Conservation (phyloP, 2,329 filamentous ascomycete genomes). For the Trichophyton benhamiae region DNA sequence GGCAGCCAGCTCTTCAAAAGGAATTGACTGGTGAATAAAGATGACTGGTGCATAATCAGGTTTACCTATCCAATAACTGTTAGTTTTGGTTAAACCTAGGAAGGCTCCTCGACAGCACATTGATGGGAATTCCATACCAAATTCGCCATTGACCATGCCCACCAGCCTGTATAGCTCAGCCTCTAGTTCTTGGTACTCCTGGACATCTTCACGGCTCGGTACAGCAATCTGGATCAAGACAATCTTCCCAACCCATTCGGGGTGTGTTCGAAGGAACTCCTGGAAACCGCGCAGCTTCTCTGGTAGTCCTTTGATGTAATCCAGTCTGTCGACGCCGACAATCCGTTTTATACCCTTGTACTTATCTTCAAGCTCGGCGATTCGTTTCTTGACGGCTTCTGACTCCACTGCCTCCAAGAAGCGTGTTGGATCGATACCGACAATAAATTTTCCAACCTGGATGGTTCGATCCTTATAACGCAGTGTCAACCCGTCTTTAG, state of each 20-base stretch:
- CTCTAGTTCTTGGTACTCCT: slow-evolving; percentile 65
- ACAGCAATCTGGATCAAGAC: slow-evolving; percentile 93
- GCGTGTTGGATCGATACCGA: slow-evolving; percentile 90
- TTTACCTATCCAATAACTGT: slow-evolving; percentile 42
- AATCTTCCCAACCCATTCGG: slow-evolving; percentile 82
- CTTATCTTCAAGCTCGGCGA: slow-evolving; percentile 57
- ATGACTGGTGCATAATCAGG: slow-evolving; percentile 94
- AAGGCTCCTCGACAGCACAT: not conserved
- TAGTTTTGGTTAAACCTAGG: not conserved
- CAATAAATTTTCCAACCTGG: slow-evolving; percentile 80
- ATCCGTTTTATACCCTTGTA: slow-evolving; percentile 87
- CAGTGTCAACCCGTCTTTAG: slow-evolving; percentile 86
- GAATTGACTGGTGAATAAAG: slow-evolving; percentile 85
- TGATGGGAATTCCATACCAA: slow-evolving; percentile 41
- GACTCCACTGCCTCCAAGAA: slow-evolving; percentile 64
- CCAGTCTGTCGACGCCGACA: slow-evolving; percentile 79
- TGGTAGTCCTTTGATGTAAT: slow-evolving; percentile 80
- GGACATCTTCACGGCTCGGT: slow-evolving; percentile 65
- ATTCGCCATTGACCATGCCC: slow-evolving; percentile 79
- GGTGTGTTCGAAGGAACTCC: slow-evolving; percentile 76
- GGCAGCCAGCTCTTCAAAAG: slow-evolving; percentile 87
- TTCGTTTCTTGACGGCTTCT: slow-evolving; percentile 57
- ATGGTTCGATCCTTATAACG: slow-evolving; percentile 73
- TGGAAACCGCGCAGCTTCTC: slow-evolving; percentile 94
- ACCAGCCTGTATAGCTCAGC: slow-evolving; percentile 83